Base-by-base conservation (phyloP, 768 basidiomycete genomes). In the Phlebiopsis gigantea region DNA sequence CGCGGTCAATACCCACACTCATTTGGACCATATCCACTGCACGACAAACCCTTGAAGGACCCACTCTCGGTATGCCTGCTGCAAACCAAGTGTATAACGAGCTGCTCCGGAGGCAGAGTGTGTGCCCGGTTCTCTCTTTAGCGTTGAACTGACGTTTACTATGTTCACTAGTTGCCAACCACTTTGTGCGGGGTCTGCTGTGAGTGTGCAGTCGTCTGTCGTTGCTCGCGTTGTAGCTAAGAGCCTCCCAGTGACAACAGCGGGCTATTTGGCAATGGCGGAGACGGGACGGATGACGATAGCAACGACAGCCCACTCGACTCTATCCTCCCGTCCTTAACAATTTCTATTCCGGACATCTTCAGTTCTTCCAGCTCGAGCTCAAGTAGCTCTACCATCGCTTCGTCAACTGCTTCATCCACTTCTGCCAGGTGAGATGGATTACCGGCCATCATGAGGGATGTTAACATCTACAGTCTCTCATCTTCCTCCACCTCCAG, bases 1-100 rank as follows among this genome's bases (percentile, higher is more conserved):
- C 47, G 7, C 50, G 57, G 53, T 49, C 57, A 46, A 25, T 24
- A 30, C 22, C 26, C 53, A 55, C 57, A 21, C 46, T 59, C 57
- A 41, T 50, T 55, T 39, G 34, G 17, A 39, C n/a, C 17, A 39
- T 2, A 39, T 17, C 8, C 34, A 39, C 34, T 17, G 12, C 34
- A 2, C 34, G 12, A 39, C 34, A 39, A 17, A 2, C 34, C 8
- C 8, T 17, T 17, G 34, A 39, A 2, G 34, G 34, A 39, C 8
- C 34, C 34, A 39, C 34, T 4, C 4, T 12, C 34, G 34, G 17
- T 39, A 39, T 39, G 34, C 12, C 12, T 17, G 34, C 17, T 17
- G 34, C 12, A 12, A 17, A 17, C 34, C 34, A 39, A 17, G 34
- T 39, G 12, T 39, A 39, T 39, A 17, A 39, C 34, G 8, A 39